Evolutionary conservation across 1,284 basidiomycete genomes (phyloP), one percentile per base, ranked within the genome.

Genomic region (Rhodotorula mucilaginosa): DNA sequence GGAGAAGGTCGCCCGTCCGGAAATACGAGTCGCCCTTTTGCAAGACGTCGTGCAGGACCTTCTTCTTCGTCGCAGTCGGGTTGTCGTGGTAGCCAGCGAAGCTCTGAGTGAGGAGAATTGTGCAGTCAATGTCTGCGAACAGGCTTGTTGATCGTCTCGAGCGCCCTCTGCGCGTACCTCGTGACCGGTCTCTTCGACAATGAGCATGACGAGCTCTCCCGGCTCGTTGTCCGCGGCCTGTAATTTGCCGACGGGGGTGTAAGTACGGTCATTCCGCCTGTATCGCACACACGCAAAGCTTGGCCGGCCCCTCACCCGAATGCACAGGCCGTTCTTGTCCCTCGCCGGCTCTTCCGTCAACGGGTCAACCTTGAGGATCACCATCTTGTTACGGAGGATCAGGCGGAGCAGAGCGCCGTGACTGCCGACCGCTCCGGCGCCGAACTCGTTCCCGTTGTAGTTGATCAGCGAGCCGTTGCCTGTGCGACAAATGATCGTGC

Each of bases 281-380:
- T n/a, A 56, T 48, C 8, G 31, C 29, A n/a, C 10, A 49, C n/a
- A 47, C 56, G n/a, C 26, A 46, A 39, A 48, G 12, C 23, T 39
- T 13, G 46, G 19, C 8, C n/a, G n/a, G 19, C 2, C 19, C 26
- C 61, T 21, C 31, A 61, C 61, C 29, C 69, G 57, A n/a, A 80
- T 73, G 51, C 80, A 81, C 7, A 79, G 47, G 0, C 81, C 81
- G 44, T 78, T 73, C 61, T 76, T 72, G 39, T 78, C 78, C 19
- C 81, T 71, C 62, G 73, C 78, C 44, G 80, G 78, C 72, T 81
- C 81, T 59, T 81, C 81, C 19, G 81, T 81, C 58, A 81, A 74
- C 16, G 80, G 71, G 44, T 81, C 81, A 44, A 81, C 81, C 5
- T 65, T 63, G 49, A 81, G 75, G 57, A 81, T 71, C 56, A 78